A percentile compares a stretch with the other conserved stretches of the same genome.
phyloP scores from a whole-genome alignment of 345 rosid species.

The Brassica carinata region DNA sequence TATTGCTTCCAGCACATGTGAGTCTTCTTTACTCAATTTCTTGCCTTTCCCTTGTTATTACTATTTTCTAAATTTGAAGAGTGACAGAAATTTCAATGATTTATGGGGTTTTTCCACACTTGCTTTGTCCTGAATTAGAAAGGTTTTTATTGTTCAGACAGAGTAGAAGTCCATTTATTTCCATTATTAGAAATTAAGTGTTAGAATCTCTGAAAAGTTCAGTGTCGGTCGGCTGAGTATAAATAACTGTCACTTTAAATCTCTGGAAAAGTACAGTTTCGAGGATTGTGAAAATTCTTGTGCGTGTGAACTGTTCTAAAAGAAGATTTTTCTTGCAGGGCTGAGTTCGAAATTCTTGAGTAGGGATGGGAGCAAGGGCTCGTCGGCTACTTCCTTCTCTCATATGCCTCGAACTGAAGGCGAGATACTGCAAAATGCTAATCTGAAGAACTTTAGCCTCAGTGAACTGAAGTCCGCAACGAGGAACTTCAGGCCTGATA shows the following conservation, averaged over 20 bases:
- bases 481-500: constrained; percentile 88
- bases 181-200: constrained; percentile 20
- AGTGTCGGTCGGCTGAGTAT: constrained; percentile 35
- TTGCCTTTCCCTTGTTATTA: too few relatives aligned
- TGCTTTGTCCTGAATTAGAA: constrained; percentile 9
- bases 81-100: background rate
- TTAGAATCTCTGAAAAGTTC: background rate
- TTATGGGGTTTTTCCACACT: constrained; percentile 4
- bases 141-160: background rate
- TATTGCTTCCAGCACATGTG: constrained; percentile 68
- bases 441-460: constrained; percentile 69
- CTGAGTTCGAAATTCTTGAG: constrained; percentile 61
- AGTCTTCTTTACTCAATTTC: constrained; percentile 6
- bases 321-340: constrained; percentile 46
- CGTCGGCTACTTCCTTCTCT: constrained; percentile 60
- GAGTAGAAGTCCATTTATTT: constrained; percentile 6
- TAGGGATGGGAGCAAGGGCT: constrained; percentile 59
- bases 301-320: constrained; percentile 16
- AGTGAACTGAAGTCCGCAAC: constrained; percentile 72
- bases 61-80: too few relatives aligned
- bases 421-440: constrained; percentile 78
- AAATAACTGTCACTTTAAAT: too few relatives aligned
- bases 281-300: too few relatives aligned
- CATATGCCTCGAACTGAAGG: constrained; percentile 83
- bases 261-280: too few relatives aligned